phyloP scores from a whole-genome alignment of 129 eudicot species.

The Flaveria brownii region DNA sequence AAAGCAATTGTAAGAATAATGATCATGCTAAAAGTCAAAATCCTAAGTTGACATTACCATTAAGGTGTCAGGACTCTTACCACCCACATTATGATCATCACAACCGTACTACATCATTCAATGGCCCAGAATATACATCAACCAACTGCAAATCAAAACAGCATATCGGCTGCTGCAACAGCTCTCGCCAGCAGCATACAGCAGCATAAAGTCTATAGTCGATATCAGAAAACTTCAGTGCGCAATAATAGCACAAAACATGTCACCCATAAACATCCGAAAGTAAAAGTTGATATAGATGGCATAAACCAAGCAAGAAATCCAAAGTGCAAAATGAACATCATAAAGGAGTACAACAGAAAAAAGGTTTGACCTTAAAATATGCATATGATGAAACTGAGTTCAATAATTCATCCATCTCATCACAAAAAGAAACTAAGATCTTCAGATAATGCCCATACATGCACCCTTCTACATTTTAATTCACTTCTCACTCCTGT shows the following conservation, averaged over 20 bases:
- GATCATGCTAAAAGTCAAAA: slow-evolving; percentile 27
- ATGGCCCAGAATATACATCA: slow-evolving; percentile 51
- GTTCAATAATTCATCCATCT: slow-evolving; percentile 46
- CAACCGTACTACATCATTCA: slow-evolving; percentile 36
- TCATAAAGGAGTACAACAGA: slow-evolving; percentile 39
- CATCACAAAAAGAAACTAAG: slow-evolving; percentile 37
- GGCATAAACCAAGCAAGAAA: slow-evolving; percentile 29
- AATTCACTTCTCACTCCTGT: slow-evolving; percentile 47
- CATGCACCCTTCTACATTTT: slow-evolving; percentile 11
- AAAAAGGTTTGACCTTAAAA: slow-evolving; percentile 51
- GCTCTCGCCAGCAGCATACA: slow-evolving; percentile 45
- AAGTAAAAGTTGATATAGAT: background rate
- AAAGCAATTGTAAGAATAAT: slow-evolving; percentile 20
- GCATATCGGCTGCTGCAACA: slow-evolving; percentile 68
- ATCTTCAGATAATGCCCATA: slow-evolving; percentile 23
- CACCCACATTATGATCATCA: slow-evolving; percentile 41
- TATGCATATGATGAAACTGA: slow-evolving; percentile 32
- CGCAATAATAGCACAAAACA: too few relatives aligned
- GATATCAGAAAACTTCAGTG: slow-evolving; percentile 44
- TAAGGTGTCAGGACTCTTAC: slow-evolving; percentile 44
- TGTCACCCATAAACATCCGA: slow-evolving; percentile 25
- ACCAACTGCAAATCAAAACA: slow-evolving; percentile 36
- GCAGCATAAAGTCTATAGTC: slow-evolving; percentile 54
- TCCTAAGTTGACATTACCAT: slow-evolving; percentile 35
- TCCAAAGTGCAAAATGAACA: slow-evolving; percentile 23